Evolutionary conservation across 169 alveolate species (phyloP).

Genomic region (Ichthyophthirius multifiliis): DNA sequence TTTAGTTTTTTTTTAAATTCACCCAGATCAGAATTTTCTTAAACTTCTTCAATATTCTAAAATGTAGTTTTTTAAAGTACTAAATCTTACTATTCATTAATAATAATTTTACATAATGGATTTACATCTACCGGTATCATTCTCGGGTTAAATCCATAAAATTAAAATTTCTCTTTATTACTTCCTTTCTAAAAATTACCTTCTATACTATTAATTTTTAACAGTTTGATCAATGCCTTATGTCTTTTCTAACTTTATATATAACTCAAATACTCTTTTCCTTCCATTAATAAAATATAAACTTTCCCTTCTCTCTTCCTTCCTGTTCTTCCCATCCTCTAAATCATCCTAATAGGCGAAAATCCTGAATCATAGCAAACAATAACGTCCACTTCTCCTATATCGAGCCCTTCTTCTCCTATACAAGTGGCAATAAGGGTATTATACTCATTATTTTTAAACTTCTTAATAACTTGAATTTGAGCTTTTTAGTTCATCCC

Average conservation of each 20-base stretch:
- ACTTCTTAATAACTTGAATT: conserved; percentile 21
- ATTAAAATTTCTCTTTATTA: neutral
- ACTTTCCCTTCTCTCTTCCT: conserved; percentile 41
- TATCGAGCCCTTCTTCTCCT: conserved; percentile 75
- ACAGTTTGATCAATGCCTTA: neutral
- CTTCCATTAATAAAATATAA: conserved; percentile 39
- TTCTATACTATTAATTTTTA: neutral
- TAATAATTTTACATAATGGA: conserved; percentile 11
- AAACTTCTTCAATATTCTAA: neutral
- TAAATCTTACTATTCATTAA: neutral
- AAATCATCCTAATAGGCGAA: conserved; percentile 68
- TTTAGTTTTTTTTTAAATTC: too few species aligned
- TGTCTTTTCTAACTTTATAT: neutral
- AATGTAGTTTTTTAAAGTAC: neutral
- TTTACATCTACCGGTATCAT: conserved; percentile 51
- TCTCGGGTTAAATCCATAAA: conserved; percentile 44
- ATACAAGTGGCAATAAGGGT: conserved; percentile 66
- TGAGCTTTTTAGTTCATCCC: conserved; percentile 53
- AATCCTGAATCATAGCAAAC: conserved; percentile 62
- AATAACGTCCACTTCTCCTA: conserved; percentile 64
- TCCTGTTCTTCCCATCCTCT: conserved; percentile 74
- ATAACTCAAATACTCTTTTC: conserved; percentile 46
- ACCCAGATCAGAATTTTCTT: neutral
- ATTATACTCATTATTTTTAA: conserved; percentile 17
- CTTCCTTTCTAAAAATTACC: neutral